phyloP scores from a whole-genome alignment of 1,284 basidiomycete genomes.

The Ganoderma multipileum region DNA sequence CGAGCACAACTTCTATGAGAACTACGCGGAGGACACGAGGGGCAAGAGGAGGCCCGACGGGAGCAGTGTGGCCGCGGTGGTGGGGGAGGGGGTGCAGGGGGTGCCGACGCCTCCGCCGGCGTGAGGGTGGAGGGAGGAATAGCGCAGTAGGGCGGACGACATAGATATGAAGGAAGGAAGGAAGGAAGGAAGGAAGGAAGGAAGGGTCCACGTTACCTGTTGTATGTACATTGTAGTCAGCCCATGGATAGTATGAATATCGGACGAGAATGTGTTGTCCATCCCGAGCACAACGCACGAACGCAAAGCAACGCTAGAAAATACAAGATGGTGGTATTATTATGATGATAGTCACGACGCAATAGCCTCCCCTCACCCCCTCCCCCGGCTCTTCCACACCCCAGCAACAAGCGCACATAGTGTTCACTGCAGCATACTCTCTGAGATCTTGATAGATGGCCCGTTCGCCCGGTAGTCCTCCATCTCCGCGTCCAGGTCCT shows the following conservation, averaged over 20 bases:
- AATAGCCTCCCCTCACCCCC: background rate
- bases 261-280: background rate
- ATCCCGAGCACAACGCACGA: background rate
- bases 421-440: background rate
- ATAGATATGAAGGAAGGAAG: background rate
- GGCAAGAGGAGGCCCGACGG: slow-evolving; percentile 59
- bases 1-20: slow-evolving; percentile 84
- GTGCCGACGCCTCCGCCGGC: background rate
- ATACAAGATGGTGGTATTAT: slow-evolving; percentile 4
- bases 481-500: slow-evolving; percentile 74
- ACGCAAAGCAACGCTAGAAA: slow-evolving; percentile 7
- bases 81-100: slow-evolving; percentile 1
- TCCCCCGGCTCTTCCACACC: background rate
- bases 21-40: slow-evolving; percentile 84
- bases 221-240: background rate
- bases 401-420: background rate
- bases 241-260: background rate
- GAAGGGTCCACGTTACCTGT: background rate
- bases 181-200: background rate
- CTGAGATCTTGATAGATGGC: background rate
- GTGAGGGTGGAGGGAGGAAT: background rate
- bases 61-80: background rate
- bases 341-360: background rate
- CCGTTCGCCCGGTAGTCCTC: slow-evolving; percentile 64
- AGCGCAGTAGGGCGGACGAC: no score